These are phyloP conservation scores for Cryphonectria nitschkei DNA, from an alignment of 2,329 filamentous ascomycete species.

Conservation along the genomic window DNA sequence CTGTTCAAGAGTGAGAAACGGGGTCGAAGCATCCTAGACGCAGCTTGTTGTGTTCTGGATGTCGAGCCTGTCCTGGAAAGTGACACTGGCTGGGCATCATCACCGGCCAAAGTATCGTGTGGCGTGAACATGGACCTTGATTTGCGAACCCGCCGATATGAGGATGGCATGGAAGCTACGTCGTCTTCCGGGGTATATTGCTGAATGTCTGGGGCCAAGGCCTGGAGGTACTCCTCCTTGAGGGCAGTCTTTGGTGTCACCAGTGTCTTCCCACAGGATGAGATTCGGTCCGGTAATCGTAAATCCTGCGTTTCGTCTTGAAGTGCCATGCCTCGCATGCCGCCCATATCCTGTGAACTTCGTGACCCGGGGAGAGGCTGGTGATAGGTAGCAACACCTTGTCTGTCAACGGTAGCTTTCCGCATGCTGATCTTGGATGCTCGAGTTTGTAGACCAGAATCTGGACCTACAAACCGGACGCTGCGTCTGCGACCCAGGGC, in stretches of 20 bases:
- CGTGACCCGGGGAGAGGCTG: constrained; percentile 14
- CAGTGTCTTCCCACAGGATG: constrained; percentile 23
- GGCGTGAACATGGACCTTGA: constrained; percentile 58
- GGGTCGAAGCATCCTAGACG: constrained; percentile 1
- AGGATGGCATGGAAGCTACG: constrained; percentile 50
- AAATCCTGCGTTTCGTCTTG: constrained; percentile 4
- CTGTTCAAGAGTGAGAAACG: constrained; percentile 29
- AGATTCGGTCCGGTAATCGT: constrained; percentile 20
- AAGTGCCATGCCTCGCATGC: not conserved
- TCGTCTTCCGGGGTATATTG: constrained; percentile 54
- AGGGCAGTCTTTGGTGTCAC: constrained; percentile 4
- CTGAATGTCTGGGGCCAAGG: constrained; percentile 44
- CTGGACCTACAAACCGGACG: constrained; percentile 53
- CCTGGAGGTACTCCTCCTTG: constrained; percentile 40
- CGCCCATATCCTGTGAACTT: constrained; percentile 19
- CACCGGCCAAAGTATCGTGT: constrained; percentile 32
- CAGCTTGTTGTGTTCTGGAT: not conserved
- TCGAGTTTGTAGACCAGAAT: constrained; percentile 29
- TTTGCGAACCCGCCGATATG: constrained; percentile 55
- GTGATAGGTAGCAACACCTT: constrained; percentile 2
- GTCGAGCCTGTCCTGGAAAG: not conserved
- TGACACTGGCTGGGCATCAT: not conserved
- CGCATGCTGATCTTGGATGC: constrained; percentile 23
- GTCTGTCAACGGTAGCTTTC: constrained; percentile 3
- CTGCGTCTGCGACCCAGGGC: constrained; percentile 53